These are phyloP conservation scores for Cornus florida DNA, from an alignment of 148 eudicot genomes.

Conservation along the genomic window DNA sequence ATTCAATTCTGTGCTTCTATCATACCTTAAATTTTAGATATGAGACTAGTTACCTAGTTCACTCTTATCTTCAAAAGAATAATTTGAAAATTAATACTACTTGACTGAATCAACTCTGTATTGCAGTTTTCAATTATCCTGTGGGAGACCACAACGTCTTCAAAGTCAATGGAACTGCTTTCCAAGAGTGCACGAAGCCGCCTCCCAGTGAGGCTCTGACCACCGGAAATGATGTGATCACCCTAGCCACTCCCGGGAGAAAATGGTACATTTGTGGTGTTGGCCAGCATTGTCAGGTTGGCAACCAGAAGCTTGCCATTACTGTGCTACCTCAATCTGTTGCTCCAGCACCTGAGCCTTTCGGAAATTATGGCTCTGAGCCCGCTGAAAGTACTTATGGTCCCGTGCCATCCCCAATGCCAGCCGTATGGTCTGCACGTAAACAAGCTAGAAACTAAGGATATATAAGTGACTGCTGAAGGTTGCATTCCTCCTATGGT, in stretches of 20 bases:
- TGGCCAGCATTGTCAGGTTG: conserved; percentile 18
- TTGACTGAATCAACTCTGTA: not conserved
- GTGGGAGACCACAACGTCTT: conserved; percentile 28
- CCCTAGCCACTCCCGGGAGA: conserved; percentile 24
- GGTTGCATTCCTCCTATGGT: no score
- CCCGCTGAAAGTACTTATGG: not conserved
- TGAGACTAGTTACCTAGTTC: no score
- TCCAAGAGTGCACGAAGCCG: conserved; percentile 25
- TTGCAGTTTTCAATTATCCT: conserved; percentile 36
- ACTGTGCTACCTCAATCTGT: conserved; percentile 20
- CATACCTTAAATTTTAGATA: no score
- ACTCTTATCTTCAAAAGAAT: no score
- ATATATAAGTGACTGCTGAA: no score
- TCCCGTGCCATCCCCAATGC: no score
- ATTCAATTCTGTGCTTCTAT: no score
- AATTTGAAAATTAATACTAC: no score
- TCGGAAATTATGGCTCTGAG: not conserved
- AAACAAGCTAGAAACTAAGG: no score
- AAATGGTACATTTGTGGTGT: conserved; percentile 37
- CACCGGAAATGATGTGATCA: conserved; percentile 28
- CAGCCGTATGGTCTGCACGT: no score
- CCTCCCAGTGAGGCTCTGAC: conserved; percentile 8
- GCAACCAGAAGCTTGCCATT: conserved; percentile 25
- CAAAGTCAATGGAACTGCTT: conserved; percentile 19
- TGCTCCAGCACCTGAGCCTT: conserved; percentile 21